These are phyloP conservation scores for Leptographium flavum DNA, from an alignment of 2,329 filamentous ascomycete genomes.

Conservation along the genomic window DNA sequence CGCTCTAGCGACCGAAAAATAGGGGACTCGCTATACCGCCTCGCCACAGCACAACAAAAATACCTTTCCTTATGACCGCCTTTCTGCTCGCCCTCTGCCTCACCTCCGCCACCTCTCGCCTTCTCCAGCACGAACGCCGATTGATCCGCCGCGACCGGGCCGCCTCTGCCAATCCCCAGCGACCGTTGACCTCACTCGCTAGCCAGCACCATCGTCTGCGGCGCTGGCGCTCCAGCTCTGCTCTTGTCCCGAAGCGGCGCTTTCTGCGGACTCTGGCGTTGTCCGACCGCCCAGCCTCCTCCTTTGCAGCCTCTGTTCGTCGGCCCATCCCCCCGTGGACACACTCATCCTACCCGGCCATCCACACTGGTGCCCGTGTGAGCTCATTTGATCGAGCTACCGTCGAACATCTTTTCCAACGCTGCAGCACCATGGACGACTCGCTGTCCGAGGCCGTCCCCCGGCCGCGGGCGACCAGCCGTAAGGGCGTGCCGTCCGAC, in stretches of 20 bases:
- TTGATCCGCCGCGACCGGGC: slow-evolving; percentile 26
- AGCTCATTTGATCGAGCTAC: slow-evolving; percentile 11
- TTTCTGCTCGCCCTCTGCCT: slow-evolving; percentile 32
- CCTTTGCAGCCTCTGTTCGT: background rate
- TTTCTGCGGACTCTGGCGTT: slow-evolving; percentile 8
- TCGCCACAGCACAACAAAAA: background rate
- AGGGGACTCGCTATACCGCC: slow-evolving; percentile 4
- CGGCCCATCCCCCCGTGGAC: background rate
- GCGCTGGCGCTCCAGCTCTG: slow-evolving; percentile 19
- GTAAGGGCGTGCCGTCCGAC: slow-evolving; percentile 13
- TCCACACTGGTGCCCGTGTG: background rate
- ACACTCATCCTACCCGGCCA: background rate
- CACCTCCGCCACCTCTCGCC: slow-evolving; percentile 28
- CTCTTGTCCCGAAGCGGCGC: slow-evolving; percentile 23
- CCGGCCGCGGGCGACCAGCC: slow-evolving; percentile 3
- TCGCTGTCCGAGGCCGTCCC: background rate
- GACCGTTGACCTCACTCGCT: slow-evolving; percentile 22
- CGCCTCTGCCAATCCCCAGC: slow-evolving; percentile 24
- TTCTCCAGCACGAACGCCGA: slow-evolving; percentile 29
- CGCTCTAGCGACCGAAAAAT: slow-evolving; percentile 2
- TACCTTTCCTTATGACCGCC: slow-evolving; percentile 30
- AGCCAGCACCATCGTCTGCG: slow-evolving; percentile 17
- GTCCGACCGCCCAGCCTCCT: slow-evolving; percentile 1
- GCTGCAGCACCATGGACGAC: slow-evolving; percentile 5
- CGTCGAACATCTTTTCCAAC: slow-evolving; percentile 9